Evolutionary conservation across 1,139 yeast species (phyloP), one percentile per base, ranked within the genome.

Genomic region (Yamadazyma kanchanaburiensis): DNA sequence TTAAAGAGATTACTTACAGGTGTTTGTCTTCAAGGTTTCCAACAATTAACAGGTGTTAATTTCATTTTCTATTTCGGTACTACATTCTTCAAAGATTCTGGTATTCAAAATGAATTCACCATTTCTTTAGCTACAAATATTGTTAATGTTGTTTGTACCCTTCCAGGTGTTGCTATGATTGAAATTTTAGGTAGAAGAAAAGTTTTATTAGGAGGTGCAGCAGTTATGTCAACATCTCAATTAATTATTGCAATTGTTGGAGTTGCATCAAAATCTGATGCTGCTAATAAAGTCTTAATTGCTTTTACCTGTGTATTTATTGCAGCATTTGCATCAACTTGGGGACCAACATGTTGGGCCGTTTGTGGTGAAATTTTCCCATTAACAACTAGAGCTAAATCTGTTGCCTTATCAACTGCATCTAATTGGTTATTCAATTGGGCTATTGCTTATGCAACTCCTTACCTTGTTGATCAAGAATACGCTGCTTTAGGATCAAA

Each of bases 321-420:
- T 42, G 80, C 80, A 71, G 77, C 74, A 63, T 86, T 85, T 53
- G 91, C 95, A 19, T 72, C 83, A 22, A 77, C 94, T 9, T 85
- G 95, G 94, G 94, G 89, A 40, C 89, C 94, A 46, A 74, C 80
- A 48, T 80, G 80, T 26, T 86, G 78, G 75, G 83, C 82, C 30
- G 77, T 83, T 42, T 71, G 79, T 28, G 80, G 91, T 22, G 95
- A 86, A 59, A 67, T 83, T 25, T 85, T 77, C 58, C 89, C 95
- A 32, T 67, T 83, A 42, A 77, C 89, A 48, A 79, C 84, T 42
- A 75, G 91, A 61, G 76, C 89, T 20, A 80, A 82, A 63, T 86
- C 87, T 37, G 82, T 85, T 67, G 80, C 89, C 26, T 61, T 85
- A 31, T 80, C 89, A 31, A 68, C 77, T 24, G 84, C 85, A 16